phyloP scores from a whole-genome alignment of 257 asterid genomes.

The Solanum microdontum region DNA sequence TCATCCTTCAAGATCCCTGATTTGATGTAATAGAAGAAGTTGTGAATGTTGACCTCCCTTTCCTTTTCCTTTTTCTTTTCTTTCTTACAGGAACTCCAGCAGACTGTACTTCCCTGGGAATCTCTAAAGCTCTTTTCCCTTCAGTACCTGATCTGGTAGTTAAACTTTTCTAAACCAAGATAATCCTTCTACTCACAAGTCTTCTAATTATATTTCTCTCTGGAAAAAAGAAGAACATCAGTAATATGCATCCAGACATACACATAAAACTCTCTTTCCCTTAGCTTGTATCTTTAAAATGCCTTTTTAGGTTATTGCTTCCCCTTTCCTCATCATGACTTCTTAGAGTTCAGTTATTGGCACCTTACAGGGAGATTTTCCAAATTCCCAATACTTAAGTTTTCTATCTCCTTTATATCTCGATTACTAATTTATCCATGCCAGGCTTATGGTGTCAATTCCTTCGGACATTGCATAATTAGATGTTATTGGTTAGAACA shows the following conservation, averaged over 20 bases:
- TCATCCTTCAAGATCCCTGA: not conserved
- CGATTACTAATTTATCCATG: not conserved
- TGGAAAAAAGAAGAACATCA: not conserved
- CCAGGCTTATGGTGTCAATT: not conserved
- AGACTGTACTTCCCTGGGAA: slow-evolving; percentile 78
- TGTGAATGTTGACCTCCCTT: not conserved
- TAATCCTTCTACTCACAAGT: not conserved
- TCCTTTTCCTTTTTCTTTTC: not conserved
- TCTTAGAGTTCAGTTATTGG: not conserved
- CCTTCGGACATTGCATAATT: not conserved
- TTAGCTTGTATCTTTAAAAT: not conserved
- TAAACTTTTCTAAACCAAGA: not conserved
- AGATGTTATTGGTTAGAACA: not conserved
- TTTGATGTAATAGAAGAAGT: not conserved
- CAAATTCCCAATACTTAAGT: not conserved
- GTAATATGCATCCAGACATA: not conserved
- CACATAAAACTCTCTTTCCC: not conserved
- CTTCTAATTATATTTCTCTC: not conserved
- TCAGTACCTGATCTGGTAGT: slow-evolving; percentile 72
- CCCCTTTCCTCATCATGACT: not conserved
- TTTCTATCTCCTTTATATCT: not conserved
- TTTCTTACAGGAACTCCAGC: slow-evolving; percentile 66
- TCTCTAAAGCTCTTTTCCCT: slow-evolving; percentile 61
- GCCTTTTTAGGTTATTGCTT: not conserved
- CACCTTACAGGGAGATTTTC: not conserved